Base-by-base conservation (phyloP, 805 yeast genomes). In the Spathaspora girioi region DNA sequence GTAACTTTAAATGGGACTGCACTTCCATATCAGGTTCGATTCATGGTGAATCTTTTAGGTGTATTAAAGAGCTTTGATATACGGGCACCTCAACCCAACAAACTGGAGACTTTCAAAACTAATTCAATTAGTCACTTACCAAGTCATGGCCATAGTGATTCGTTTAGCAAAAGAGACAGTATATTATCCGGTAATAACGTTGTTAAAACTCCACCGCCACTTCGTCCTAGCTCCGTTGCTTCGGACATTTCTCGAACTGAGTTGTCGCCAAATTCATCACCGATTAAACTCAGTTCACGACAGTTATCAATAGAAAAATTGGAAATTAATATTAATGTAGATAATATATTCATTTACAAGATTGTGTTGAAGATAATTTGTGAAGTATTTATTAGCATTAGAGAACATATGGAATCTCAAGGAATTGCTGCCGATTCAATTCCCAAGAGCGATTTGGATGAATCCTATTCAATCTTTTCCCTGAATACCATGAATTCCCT, bases 221-320 rank as follows among this genome's bases (percentile, higher is more conserved):
- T 26, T 40, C 49, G 40, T 35, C 40, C 40, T 15, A 7, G 9
- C 9, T 35, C 48, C 44, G n/a, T 23, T 31, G 1, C 47, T 9
- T 31, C 38, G 11, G 10, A 12, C 29, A 29, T 4, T 19, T 18
- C 40, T 35, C 40, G 40, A 15, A 4, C 40, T 11, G 45, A 23
- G 9, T 7, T 17, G 20, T 14, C 23, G 32, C 23, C 23, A 41
- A 62, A 59, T 51, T 52, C 59, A 17, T 71, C 77, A 15, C 79
- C 79, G 14, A 72, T 73, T 45, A 65, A 67, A 53, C 58, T 74
- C 49, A 71, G 64, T 50, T 69, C 77, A 15, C 64, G 66, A 38
- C 79, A 75, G 50, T 62, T 75, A 42, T 62, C 71, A 40, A 72
- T 75, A 19, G 79, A 75, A 51, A 75, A 74, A 58, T 60, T 75